phyloP scores from a whole-genome alignment of 2,329 filamentous ascomycete genomes.

The Cytospora leucostoma region DNA sequence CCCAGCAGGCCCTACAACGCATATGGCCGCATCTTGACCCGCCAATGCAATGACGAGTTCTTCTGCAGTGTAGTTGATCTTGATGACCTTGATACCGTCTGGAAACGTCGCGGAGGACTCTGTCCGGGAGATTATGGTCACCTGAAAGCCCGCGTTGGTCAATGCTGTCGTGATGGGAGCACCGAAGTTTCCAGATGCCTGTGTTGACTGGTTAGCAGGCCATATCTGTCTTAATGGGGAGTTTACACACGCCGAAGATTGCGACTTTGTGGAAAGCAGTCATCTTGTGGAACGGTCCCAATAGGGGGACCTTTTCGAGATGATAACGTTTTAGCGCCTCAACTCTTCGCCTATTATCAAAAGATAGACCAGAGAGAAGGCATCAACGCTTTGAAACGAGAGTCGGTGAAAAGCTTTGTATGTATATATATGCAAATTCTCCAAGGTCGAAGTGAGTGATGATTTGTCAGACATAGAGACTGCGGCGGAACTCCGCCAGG shows the following conservation, averaged over 20 bases:
- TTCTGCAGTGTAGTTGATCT: slow-evolving; percentile 23
- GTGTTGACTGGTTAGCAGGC: not conserved
- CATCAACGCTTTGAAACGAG: too few species aligned
- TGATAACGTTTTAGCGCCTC: too few species aligned
- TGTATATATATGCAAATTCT: too few species aligned
- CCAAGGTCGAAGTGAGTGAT: not conserved
- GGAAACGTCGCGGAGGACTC: slow-evolving; percentile 31
- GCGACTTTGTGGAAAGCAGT: slow-evolving; percentile 41
- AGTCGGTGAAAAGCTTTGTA: not conserved
- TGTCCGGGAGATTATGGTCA: slow-evolving; percentile 40
- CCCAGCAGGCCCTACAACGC: slow-evolving; percentile 32
- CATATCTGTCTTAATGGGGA: not conserved
- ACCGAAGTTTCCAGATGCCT: slow-evolving; percentile 40
- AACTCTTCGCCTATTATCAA: too few species aligned
- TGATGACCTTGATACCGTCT: slow-evolving; percentile 28
- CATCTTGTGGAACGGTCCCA: slow-evolving; percentile 2
- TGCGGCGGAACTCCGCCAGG: slow-evolving; percentile 21
- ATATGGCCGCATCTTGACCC: slow-evolving; percentile 36
- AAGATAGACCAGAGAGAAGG: too few species aligned
- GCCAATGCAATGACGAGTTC: slow-evolving; percentile 30
- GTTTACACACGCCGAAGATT: slow-evolving; percentile 39
- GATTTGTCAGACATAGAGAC: not conserved
- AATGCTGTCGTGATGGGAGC: slow-evolving; percentile 27
- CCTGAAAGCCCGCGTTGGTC: slow-evolving; percentile 35
- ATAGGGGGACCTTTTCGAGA: too few species aligned